phyloP scores from a whole-genome alignment of 495 filamentous ascomycete species.

The Astrocystis sublimbata region DNA sequence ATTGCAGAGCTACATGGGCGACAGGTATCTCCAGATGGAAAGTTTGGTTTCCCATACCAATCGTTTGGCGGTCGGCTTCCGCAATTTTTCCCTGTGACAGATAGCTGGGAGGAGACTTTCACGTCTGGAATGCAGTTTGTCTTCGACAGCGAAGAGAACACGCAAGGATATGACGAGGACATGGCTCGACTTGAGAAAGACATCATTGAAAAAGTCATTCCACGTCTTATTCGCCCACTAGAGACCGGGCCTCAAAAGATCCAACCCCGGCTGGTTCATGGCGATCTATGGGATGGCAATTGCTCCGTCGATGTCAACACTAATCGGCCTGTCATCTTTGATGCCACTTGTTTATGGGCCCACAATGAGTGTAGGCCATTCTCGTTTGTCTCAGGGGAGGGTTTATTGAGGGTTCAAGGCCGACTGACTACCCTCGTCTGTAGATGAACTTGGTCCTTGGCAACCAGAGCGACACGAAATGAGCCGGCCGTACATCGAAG shows the following conservation, averaged over 20 bases:
- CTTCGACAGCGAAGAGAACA: background rate
- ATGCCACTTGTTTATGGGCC: background rate
- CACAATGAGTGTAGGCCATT: background rate
- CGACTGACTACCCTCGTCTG: background rate
- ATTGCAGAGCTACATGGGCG: background rate
- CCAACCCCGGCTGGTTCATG: background rate
- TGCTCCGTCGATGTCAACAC: slow-evolving; percentile 1
- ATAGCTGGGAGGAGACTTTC: background rate
- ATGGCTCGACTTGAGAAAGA: background rate
- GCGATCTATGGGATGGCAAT: background rate
- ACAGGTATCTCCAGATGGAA: background rate
- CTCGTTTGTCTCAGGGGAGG: background rate
- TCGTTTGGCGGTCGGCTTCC: background rate
- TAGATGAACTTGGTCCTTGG: background rate
- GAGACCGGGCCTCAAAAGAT: background rate
- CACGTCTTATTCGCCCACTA: background rate
- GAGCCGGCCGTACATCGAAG: background rate
- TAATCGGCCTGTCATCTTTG: background rate
- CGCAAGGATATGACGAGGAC: background rate
- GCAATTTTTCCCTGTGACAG: background rate
- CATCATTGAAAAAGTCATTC: background rate
- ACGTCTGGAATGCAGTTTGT: background rate
- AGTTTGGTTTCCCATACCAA: background rate
- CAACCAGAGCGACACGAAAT: background rate
- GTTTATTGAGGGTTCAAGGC: background rate